Percentiles rank a stretch among this genome's conserved stretches.
phyloP scores from a whole-genome alignment of 352 stramenopile species.

The Phytopythium mirpurense region DNA sequence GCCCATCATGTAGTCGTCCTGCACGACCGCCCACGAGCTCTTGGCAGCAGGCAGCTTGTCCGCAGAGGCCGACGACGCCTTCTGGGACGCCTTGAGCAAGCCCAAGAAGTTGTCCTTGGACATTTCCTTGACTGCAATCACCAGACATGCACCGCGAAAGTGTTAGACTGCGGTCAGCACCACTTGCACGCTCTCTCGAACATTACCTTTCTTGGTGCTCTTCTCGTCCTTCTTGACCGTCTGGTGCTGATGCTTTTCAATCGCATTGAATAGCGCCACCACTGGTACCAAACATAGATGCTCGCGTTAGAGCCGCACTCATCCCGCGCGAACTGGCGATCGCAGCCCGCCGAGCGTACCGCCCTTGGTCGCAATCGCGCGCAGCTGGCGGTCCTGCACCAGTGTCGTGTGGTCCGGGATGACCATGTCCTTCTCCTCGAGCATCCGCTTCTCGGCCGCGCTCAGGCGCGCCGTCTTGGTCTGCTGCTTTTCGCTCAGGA shows the following conservation, averaged over 20 bases:
- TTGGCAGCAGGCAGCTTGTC: slow-evolving; percentile 22
- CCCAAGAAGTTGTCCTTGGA: slow-evolving; percentile 82
- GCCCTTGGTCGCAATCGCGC: slow-evolving; percentile 82
- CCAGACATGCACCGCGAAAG: neutral
- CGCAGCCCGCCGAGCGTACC: slow-evolving; percentile 18
- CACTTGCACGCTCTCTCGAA: neutral
- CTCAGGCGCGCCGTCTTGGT: slow-evolving; percentile 60
- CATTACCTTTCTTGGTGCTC: slow-evolving; percentile 65
- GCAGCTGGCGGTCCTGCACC: slow-evolving; percentile 58
- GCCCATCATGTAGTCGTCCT: slow-evolving; percentile 85
- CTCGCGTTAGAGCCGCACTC: neutral
- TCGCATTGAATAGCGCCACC: slow-evolving; percentile 82
- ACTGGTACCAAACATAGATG: slow-evolving; percentile 32
- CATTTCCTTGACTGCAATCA: slow-evolving; percentile 65
- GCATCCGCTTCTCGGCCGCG: slow-evolving; percentile 65
- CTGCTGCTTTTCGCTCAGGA: slow-evolving; percentile 68
- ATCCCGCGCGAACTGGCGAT: neutral
- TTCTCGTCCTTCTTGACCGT: slow-evolving; percentile 49
- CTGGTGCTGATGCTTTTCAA: slow-evolving; percentile 81
- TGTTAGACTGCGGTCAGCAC: neutral
- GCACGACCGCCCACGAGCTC: slow-evolving; percentile 75
- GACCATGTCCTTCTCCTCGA: slow-evolving; percentile 76
- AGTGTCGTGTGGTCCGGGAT: slow-evolving; percentile 54
- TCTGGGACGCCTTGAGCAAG: slow-evolving; percentile 61
- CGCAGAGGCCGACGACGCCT: slow-evolving; percentile 14